Evolutionary conservation across 2,329 filamentous ascomycete species (phyloP).

Genomic region (Stemphylium vesicarium): DNA sequence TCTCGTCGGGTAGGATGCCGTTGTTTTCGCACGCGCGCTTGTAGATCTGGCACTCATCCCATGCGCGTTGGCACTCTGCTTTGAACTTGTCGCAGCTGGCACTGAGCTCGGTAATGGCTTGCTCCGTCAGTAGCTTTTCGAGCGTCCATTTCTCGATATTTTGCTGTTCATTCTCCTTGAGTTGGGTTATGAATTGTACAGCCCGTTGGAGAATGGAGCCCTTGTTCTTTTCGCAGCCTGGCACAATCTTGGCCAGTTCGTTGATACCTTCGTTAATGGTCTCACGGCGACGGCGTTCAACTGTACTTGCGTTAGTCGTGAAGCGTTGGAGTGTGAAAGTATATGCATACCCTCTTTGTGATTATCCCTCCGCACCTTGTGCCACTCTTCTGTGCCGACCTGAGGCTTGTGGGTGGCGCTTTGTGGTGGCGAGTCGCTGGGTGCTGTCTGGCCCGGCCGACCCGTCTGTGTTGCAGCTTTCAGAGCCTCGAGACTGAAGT

Average conservation of each 20-base stretch:
- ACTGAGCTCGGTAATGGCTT: constrained; percentile 86
- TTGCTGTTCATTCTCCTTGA: constrained; percentile 91
- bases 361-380: constrained; percentile 95
- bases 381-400: constrained; percentile 98
- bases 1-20: constrained; percentile 50
- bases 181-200: constrained; percentile 90
- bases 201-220: constrained; percentile 93
- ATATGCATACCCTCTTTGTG: constrained; percentile 86
- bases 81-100: constrained; percentile 87
- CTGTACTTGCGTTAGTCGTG: constrained; percentile 55
- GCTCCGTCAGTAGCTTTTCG: constrained; percentile 87
- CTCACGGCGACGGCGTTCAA: constrained; percentile 93
- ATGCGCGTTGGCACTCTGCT: constrained; percentile 76
- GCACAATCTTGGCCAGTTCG: constrained; percentile 95
- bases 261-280: constrained; percentile 99
- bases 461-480: constrained; percentile 56
- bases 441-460: constrained; percentile 51
- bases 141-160: constrained; percentile 95
- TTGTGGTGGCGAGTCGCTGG: constrained; percentile 46
- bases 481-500: constrained; percentile 57
- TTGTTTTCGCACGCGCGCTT: constrained; percentile 59
- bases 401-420: constrained; percentile 68
- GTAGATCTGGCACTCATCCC: constrained; percentile 79
- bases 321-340: background rate
- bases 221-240: constrained; percentile 98